A percentile compares a stretch with the other conserved stretches of the same genome.
Conservation (phyloP, 202 grass and related monocot species). For the Carex arenaria region DNA sequence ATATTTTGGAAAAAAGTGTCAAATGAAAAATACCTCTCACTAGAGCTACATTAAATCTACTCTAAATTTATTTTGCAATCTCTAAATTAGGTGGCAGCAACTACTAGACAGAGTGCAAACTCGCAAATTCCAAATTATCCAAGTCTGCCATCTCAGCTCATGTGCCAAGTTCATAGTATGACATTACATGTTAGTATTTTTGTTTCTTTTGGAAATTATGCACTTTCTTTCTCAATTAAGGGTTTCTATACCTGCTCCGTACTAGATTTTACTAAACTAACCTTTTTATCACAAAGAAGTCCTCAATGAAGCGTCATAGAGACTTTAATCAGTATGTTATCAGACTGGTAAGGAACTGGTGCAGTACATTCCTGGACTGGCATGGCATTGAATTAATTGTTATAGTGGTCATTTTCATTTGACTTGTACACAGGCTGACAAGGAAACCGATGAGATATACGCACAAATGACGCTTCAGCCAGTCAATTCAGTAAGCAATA, state of each 20-base stretch:
- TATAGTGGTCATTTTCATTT: neutral
- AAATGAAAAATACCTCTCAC: neutral
- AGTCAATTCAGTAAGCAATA: conserved; percentile 65
- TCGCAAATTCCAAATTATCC: conserved; percentile 85
- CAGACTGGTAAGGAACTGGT: neutral
- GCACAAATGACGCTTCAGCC: conserved; percentile 96
- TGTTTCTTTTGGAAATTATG: neutral
- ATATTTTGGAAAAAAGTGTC: neutral
- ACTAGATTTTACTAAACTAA: neutral
- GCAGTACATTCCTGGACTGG: neutral
- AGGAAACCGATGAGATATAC: conserved; percentile 96
- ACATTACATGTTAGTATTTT: conserved; percentile 66
- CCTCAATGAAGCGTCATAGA: neutral
- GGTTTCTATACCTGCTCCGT: neutral
- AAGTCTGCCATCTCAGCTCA: conserved; percentile 78
- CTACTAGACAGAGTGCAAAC: conserved; percentile 71
- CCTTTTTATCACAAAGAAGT: neutral
- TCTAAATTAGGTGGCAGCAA: conserved; percentile 67
- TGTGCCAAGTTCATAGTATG: conserved; percentile 92
- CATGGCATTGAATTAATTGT: neutral
- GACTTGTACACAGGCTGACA: conserved; percentile 56
- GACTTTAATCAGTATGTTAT: neutral
- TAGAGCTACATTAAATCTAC: neutral
- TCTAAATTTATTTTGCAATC: neutral
- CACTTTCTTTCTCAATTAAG: neutral